phyloP scores from a whole-genome alignment of 495 filamentous ascomycete genomes.

The Evansstolkia leycettana region DNA sequence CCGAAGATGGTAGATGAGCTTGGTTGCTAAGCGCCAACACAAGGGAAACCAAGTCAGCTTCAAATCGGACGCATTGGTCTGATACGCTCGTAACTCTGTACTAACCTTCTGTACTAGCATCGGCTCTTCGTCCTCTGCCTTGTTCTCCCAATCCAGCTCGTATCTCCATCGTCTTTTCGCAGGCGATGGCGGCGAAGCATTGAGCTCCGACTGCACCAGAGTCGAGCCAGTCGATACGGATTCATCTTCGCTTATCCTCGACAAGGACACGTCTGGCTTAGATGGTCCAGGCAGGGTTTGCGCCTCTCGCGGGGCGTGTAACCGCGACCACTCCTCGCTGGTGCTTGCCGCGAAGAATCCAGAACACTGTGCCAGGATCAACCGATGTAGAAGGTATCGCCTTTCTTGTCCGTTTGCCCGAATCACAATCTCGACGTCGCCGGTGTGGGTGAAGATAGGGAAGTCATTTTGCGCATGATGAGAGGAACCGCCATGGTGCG shows the following conservation, averaged over 20 bases:
- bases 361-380: slow-evolving; percentile 78
- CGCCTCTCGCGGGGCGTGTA: slow-evolving; percentile 13
- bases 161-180: slow-evolving; percentile 63
- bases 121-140: slow-evolving; percentile 63
- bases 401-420: slow-evolving; percentile 58
- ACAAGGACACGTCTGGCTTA: slow-evolving; percentile 28
- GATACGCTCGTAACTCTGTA: slow-evolving; percentile 36
- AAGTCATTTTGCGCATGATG: slow-evolving; percentile 78
- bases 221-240: slow-evolving; percentile 31
- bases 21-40: slow-evolving; percentile 17
- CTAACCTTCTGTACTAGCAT: slow-evolving; percentile 75
- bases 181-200: slow-evolving; percentile 17
- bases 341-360: slow-evolving; percentile 89
- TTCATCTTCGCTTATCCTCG: slow-evolving; percentile 46
- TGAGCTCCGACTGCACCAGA: slow-evolving; percentile 25
- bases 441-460: slow-evolving; percentile 77
- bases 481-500: slow-evolving; percentile 62
- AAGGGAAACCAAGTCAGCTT: not conserved
- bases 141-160: slow-evolving; percentile 67
- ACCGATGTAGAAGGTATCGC: slow-evolving; percentile 71
- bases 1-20: slow-evolving; percentile 37
- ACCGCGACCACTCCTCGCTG: slow-evolving; percentile 69
- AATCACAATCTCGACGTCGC: slow-evolving; percentile 83
- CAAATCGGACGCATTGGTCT: not conserved
- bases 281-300: slow-evolving; percentile 13